phyloP scores from a whole-genome alignment of 148 eudicot species.

The Hydrangea macrophylla region DNA sequence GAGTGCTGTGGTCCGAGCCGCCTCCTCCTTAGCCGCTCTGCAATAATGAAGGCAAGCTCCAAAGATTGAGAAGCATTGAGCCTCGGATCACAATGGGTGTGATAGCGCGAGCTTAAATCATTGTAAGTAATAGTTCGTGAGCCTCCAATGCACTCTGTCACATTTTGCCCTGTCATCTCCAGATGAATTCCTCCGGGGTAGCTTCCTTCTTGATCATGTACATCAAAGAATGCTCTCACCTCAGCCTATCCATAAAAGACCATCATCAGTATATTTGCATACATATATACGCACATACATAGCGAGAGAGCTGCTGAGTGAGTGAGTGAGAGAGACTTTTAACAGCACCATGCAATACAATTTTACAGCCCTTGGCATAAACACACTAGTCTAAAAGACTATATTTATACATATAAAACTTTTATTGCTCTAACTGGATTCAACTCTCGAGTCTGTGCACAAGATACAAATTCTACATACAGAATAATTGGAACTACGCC shows the following conservation, averaged over 20 bases:
- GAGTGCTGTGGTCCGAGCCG: constrained; percentile 38
- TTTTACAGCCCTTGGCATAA: no score
- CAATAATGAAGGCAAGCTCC: constrained; percentile 72
- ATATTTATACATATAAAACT: neutral
- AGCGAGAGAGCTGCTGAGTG: no score
- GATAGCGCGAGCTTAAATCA: constrained; percentile 74
- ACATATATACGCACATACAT: neutral
- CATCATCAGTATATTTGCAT: neutral
- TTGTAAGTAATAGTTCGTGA: constrained; percentile 70
- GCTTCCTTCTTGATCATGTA: constrained; percentile 90
- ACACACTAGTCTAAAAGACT: no score
- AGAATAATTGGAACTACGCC: neutral
- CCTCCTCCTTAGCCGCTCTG: constrained; percentile 73
- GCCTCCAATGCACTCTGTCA: constrained; percentile 83
- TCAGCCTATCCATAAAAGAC: constrained; percentile 42
- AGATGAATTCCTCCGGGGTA: constrained; percentile 81
- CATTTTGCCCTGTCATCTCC: constrained; percentile 85
- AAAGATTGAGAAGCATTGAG: constrained; percentile 79
- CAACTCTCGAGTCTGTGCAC: no score
- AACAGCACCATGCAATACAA: no score
- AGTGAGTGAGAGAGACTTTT: no score
- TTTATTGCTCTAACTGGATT: no score
- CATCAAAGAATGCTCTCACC: constrained; percentile 72
- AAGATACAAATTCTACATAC: neutral
- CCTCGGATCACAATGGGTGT: constrained; percentile 83